phyloP scores from a whole-genome alignment of 768 basidiomycete genomes.

The Rhizopogon vinicolor region DNA sequence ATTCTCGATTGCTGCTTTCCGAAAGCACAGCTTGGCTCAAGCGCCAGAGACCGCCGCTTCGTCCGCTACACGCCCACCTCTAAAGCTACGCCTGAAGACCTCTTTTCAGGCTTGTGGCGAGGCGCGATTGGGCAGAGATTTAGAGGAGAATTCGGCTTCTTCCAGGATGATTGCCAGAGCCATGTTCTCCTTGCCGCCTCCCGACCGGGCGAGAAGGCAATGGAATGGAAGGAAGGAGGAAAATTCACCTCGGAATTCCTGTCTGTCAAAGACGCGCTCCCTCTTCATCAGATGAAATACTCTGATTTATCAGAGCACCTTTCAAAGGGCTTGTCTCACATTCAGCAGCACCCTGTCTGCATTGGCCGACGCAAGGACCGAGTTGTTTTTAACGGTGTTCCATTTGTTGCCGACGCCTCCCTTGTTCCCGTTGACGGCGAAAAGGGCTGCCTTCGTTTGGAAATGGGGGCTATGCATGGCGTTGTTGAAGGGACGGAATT shows the following conservation, averaged over 20 bases:
- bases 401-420: conserved; percentile 46
- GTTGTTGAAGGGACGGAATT: conserved; percentile 61
- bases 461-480: conserved; percentile 59
- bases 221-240: conserved; percentile 61
- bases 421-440: conserved; percentile 42
- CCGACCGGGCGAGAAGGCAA: conserved; percentile 47
- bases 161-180: conserved; percentile 33
- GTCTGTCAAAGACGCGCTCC: conserved; percentile 36
- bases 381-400: conserved; percentile 49
- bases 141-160: conserved; percentile 38
- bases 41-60: conserved; percentile 40
- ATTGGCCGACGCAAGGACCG: conserved; percentile 45
- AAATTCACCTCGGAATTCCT: conserved; percentile 56
- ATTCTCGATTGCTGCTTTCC: conserved; percentile 66
- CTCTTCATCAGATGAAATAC: conserved; percentile 53
- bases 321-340: conserved; percentile 29
- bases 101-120: conserved; percentile 54
- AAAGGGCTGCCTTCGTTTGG: conserved; percentile 41
- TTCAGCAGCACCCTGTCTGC: conserved; percentile 44
- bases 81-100: conserved; percentile 50
- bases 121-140: conserved; percentile 34
- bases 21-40: conserved; percentile 31
- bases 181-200: conserved; percentile 60
- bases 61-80: conserved; percentile 58
- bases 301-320: conserved; percentile 42